A percentile compares a stretch with the other conserved stretches of the same genome.
Conservation (phyloP, 805 yeast species). For the Candida maltosa region DNA sequence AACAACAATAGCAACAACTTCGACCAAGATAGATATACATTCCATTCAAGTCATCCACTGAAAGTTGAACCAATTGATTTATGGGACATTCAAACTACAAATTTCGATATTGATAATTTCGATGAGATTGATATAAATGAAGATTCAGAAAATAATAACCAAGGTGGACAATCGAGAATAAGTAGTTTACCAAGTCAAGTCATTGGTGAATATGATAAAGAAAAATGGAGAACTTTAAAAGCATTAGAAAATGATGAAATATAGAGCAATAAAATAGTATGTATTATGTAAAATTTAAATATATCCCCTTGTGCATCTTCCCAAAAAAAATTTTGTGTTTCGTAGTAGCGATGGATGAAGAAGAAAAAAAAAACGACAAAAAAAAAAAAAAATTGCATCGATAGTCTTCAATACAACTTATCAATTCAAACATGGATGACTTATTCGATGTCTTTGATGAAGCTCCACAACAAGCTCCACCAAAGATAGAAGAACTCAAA, state of each 20-base stretch:
- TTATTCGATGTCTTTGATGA: slow-evolving; percentile 63
- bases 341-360: too few relatives aligned
- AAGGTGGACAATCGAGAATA: slow-evolving; percentile 29
- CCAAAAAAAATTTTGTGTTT: too few relatives aligned
- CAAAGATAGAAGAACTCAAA: slow-evolving; percentile 19
- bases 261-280: not conserved
- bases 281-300: not conserved
- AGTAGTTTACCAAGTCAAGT: slow-evolving; percentile 53
- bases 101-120: slow-evolving; percentile 26
- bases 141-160: too few relatives aligned
- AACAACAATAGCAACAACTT: too few relatives aligned
- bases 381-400: slow-evolving; percentile 1
- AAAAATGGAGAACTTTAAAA: slow-evolving; percentile 59
- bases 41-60: not conserved
- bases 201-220: slow-evolving; percentile 63
- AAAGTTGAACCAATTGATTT: slow-evolving; percentile 9
- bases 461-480: slow-evolving; percentile 39
- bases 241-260: slow-evolving; percentile 15
- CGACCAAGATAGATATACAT: not conserved
- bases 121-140: not conserved
- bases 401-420: slow-evolving; percentile 1
- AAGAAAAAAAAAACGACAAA: too few relatives aligned
- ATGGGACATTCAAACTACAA: slow-evolving; percentile 28
- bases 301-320: too few relatives aligned
- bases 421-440: slow-evolving; percentile 41